Percentiles rank a stretch among this genome's conserved stretches.
Conservation (phyloP, 2,329 filamentous ascomycete species). For the Penicillium rolfsii region DNA sequence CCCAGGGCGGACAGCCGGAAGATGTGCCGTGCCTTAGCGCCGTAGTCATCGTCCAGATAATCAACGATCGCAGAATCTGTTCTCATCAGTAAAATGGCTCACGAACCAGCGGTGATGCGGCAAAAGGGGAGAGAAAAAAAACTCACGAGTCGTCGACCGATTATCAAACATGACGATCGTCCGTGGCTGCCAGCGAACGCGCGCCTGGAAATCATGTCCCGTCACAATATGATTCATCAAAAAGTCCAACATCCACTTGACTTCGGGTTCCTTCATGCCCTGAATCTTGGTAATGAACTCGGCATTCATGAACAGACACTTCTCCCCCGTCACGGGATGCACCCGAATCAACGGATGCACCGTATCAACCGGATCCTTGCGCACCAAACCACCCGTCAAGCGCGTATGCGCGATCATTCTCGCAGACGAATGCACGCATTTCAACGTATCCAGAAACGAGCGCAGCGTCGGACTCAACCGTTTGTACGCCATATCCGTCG, state of each 20-base stretch:
- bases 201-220: constrained; percentile 53
- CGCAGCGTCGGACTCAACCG: constrained; percentile 57
- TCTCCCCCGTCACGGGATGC: constrained; percentile 54
- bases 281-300: constrained; percentile 55
- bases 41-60: constrained; percentile 52
- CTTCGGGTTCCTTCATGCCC: constrained; percentile 54
- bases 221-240: constrained; percentile 52
- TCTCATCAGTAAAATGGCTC: constrained; percentile 18
- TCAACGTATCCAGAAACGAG: constrained; percentile 38
- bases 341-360: constrained; percentile 52
- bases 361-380: constrained; percentile 50
- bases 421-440: constrained; percentile 46
- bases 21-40: constrained; percentile 53
- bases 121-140: not conserved
- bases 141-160: constrained; percentile 51
- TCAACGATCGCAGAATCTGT: constrained; percentile 56
- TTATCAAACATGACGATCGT: constrained; percentile 58
- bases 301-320: constrained; percentile 53
- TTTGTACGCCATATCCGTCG: constrained; percentile 51
- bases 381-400: constrained; percentile 48
- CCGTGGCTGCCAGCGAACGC: constrained; percentile 54
- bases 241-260: constrained; percentile 52
- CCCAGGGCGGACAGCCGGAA: constrained; percentile 56
- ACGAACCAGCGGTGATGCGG: not conserved
- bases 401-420: constrained; percentile 51